A percentile compares a stretch with the other conserved stretches of the same genome.
Conservation (phyloP, 768 basidiomycete genomes). For the Calocera viscosa region DNA sequence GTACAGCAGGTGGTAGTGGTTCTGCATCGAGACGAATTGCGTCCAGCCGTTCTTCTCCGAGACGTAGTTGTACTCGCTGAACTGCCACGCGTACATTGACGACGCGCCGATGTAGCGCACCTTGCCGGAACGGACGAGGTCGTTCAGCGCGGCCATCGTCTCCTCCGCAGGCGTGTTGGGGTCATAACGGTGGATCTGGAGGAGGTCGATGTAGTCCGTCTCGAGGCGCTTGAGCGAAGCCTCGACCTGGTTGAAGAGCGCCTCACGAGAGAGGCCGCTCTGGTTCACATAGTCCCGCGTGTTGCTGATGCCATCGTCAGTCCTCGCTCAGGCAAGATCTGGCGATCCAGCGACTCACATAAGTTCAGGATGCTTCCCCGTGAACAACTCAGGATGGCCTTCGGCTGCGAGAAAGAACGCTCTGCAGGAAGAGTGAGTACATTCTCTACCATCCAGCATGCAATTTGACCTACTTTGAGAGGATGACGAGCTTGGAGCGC, state of each 20-base stretch:
- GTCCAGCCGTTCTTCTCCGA: slow-evolving; percentile 16
- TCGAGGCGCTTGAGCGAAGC: slow-evolving; percentile 6
- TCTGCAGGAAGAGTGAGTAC: background rate
- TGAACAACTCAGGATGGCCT: background rate
- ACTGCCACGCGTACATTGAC: slow-evolving; percentile 17
- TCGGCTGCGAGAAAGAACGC: background rate
- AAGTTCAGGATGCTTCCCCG: background rate
- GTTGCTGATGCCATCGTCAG: slow-evolving; percentile 12
- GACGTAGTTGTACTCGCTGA: slow-evolving; percentile 30
- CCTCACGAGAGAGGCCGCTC: slow-evolving; percentile 25
- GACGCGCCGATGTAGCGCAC: slow-evolving; percentile 15
- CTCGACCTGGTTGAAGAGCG: slow-evolving; percentile 27
- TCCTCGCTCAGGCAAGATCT: no score
- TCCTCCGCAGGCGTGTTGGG: slow-evolving; percentile 12
- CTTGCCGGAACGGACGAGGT: slow-evolving; percentile 13
- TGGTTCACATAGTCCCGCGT: slow-evolving; percentile 25
- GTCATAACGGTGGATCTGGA: slow-evolving; percentile 15
- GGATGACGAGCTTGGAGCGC: background rate
- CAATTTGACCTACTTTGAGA: background rate
- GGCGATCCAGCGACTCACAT: background rate
- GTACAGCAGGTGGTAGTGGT: slow-evolving; percentile 18
- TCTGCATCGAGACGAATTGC: slow-evolving; percentile 21
- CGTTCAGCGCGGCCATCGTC: slow-evolving; percentile 15
- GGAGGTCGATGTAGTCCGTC: slow-evolving; percentile 13
- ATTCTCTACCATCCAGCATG: background rate